Evolutionary conservation across 441 rosid genomes (phyloP), one percentile per base, ranked within the genome.

Genomic region (Pelargonium australe): DNA sequence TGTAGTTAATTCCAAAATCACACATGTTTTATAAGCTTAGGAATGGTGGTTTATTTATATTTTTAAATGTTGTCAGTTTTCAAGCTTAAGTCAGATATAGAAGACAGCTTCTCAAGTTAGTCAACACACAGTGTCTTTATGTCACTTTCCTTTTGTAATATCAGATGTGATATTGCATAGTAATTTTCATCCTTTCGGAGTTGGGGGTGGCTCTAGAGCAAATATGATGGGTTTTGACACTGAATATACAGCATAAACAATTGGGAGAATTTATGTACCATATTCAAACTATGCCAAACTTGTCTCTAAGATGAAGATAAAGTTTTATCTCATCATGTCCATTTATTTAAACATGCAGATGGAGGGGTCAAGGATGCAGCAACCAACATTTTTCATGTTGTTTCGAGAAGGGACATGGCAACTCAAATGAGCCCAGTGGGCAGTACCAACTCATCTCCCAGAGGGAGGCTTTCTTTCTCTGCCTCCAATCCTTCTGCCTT

Each of bases 341-440:
- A 57, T 57, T 57, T 16, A 17, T 57, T 57, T 17, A 4, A 57
- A 57, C 63, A 57, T 72, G 28, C 83, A 86, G 97, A 84, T 76
- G 83, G 72, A 69, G 84, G 77, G 23, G 74, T 72, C 40, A 85
- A 82, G 80, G 88, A 91, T 86, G 83, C 84, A 28, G 87, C 83
- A 49, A 76, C 82, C n/a, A 84, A 85, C 77, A 72, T 90, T 67
- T 82, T 83, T 45, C 80, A 77, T 63, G 85, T 82, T 75, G 83
- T 82, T 69, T 89, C 98, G 76, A 89, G 90, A 82, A 88, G 96
- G 83, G 98, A 92, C 76, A 92, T 89, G 91, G 97, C 96, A 17
- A 92, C 96, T 14, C 97, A 90, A 70, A 92, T 92, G 98, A 90
- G 98, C 62, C 99, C 92, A 25, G 88, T 84, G 65, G 85, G 87